A percentile compares a stretch with the other conserved stretches of the same genome.
Conservation (phyloP, 164 flowering plant genomes). For the Magnolia changhungtana region DNA sequence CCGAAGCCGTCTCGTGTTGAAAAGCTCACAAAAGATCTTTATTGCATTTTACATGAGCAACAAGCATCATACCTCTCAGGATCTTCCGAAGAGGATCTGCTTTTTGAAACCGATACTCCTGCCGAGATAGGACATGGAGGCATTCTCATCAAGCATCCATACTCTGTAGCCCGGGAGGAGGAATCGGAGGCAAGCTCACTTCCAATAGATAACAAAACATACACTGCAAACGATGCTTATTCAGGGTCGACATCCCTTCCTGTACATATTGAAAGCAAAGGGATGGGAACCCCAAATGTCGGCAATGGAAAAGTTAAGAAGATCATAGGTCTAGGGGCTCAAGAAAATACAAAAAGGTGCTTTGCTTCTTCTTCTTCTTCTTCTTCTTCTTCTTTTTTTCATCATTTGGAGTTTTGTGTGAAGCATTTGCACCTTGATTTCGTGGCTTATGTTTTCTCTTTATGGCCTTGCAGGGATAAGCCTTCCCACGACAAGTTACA, state of each 20-base stretch:
- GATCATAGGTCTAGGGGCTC: slow-evolving; percentile 30
- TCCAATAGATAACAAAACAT: slow-evolving; percentile 60
- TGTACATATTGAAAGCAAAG: slow-evolving; percentile 37
- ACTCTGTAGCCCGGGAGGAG: slow-evolving; percentile 66
- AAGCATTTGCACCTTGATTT: neutral
- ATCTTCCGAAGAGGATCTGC: slow-evolving; percentile 85
- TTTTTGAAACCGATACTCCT: slow-evolving; percentile 73
- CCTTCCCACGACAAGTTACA: slow-evolving; percentile 41
- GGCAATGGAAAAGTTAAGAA: slow-evolving; percentile 28
- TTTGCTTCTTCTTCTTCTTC: neutral
- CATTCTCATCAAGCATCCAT: slow-evolving; percentile 80
- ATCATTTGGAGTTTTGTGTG: neutral
- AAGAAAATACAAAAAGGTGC: slow-evolving; percentile 50
- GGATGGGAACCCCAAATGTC: slow-evolving; percentile 24
- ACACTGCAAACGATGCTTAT: slow-evolving; percentile 41
- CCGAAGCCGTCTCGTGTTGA: slow-evolving; percentile 74
- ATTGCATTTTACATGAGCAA: slow-evolving; percentile 78
- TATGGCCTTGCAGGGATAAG: slow-evolving; percentile 53
- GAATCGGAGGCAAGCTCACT: slow-evolving; percentile 98
- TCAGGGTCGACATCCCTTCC: slow-evolving; percentile 36
- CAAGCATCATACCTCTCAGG: slow-evolving; percentile 71
- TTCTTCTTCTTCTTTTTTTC: neutral
- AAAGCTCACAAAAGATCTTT: slow-evolving; percentile 86
- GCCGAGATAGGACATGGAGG: slow-evolving; percentile 97
- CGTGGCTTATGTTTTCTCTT: neutral